Conservation (phyloP, 495 filamentous ascomycete species). For the Tuber magnatum region DNA sequence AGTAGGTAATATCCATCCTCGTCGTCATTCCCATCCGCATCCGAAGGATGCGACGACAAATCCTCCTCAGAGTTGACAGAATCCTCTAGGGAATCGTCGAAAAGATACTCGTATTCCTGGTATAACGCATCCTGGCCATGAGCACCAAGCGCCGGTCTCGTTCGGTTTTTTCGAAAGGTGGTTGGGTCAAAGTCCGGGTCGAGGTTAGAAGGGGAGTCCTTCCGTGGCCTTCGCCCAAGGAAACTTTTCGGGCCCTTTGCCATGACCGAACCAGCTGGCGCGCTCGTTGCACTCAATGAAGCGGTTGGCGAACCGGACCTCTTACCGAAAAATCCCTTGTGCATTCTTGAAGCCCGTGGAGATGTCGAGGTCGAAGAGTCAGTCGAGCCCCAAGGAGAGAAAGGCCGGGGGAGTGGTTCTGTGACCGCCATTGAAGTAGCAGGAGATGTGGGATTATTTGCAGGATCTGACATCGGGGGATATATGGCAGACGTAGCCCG, state of each 20-base stretch:
- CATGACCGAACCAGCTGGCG: conserved; percentile 27
- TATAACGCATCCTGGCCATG: conserved; percentile 40
- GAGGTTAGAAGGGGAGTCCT: conserved; percentile 22
- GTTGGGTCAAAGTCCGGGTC: conserved; percentile 39
- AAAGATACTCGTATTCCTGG: conserved; percentile 40
- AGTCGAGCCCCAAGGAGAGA: conserved; percentile 35
- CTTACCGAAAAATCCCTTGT: conserved; percentile 35
- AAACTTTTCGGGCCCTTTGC: conserved; percentile 32
- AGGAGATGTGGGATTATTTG: conserved; percentile 30
- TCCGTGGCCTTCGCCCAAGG: conserved; percentile 29
- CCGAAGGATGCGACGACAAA: conserved; percentile 26
- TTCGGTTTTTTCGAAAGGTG: conserved; percentile 39
- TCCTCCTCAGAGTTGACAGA: conserved; percentile 28
- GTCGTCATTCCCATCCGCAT: conserved; percentile 32
- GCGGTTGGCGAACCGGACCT: conserved; percentile 38
- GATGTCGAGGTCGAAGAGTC: conserved; percentile 36
- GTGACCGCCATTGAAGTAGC: conserved; percentile 30
- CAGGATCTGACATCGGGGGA: conserved; percentile 23
- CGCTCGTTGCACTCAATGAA: conserved; percentile 26
- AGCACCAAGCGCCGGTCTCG: conserved; percentile 30
- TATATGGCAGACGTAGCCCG: conserved; percentile 30
- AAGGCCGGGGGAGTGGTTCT: conserved; percentile 33
- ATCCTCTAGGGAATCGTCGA: conserved; percentile 36
- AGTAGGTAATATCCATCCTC: conserved; percentile 36
- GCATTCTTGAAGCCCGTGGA: conserved; percentile 28